phyloP scores from a whole-genome alignment of 164 flowering plant species.

The Piper longum region DNA sequence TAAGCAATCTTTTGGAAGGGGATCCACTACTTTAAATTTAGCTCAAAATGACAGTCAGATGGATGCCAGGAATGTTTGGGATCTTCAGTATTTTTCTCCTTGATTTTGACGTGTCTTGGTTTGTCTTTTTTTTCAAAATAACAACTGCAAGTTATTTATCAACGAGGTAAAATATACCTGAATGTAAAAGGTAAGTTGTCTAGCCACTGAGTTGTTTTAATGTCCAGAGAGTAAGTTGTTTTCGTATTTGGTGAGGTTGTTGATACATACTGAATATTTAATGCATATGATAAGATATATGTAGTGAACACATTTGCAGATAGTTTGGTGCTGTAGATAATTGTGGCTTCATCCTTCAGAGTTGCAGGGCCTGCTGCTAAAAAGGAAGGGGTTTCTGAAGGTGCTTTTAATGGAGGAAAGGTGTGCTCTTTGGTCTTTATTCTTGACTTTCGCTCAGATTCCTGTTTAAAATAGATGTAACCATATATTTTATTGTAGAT shows the following conservation, averaged over 20 bases:
- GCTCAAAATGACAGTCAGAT: background rate
- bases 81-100: background rate
- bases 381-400: conserved; percentile 15
- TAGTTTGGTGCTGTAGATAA: background rate
- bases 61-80: background rate
- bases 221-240: background rate
- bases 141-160: background rate
- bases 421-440: conserved; percentile 12
- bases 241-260: background rate
- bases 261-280: no score
- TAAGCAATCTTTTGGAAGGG: background rate
- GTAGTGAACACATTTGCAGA: background rate
- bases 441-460: background rate
- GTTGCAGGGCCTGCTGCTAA: conserved; percentile 19
- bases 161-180: background rate
- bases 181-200: background rate
- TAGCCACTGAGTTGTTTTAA: no score
- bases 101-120: background rate
- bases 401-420: conserved; percentile 28
- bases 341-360: conserved; percentile 26
- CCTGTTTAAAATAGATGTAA: background rate
- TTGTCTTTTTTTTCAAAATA: background rate
- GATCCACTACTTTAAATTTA: background rate
- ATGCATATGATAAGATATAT: background rate
- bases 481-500: background rate